Evolutionary conservation across 495 filamentous ascomycete species (phyloP), one percentile per base, ranked within the genome.

Genomic region (Penicillium robsamsonii): DNA sequence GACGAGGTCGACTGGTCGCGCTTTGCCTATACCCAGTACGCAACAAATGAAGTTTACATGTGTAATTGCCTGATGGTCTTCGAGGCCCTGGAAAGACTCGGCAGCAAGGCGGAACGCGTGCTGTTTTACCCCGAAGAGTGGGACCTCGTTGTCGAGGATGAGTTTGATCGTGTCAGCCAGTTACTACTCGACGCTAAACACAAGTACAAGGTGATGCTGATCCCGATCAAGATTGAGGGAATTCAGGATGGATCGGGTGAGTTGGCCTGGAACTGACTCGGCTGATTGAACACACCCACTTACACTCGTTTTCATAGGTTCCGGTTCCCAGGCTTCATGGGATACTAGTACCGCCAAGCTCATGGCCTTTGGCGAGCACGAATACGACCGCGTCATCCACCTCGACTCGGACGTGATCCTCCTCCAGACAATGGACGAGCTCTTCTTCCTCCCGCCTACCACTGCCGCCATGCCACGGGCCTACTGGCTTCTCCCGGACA

Each of bases 31-130:
- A 80, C 79, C 10, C 83, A 85, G 66, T 92, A 91, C 71, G 89
- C 86, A 18, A 89, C 87, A 13, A 80, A 79, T 40, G 78, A 76
- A 51, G 74, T 81, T 4, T 87, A 89, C 66, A 79, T 92, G 3
- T 92, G 89, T 71, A 91, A 90, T 64, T 82, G 84, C 2, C 66
- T 92, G 50, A 88, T 92, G 87, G 74, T 91, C 6, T 85, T 92
- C 57, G 86, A 87, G 60, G 74, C 79, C 17, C 58, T 91, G 46
- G 62, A 84, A 24, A 75, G 79, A 27, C 69, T 86, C 0, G 84
- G 80, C 12, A 86, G 81, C 59, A 79, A 81, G 55, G 85, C 88
- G 3, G 82, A 87, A 31, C 79, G 82, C 5, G 66, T 91, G 12
- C 73, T 92, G 61, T 78, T 90, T 64, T 90, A 89, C 60, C 87